Conservation (phyloP, 83 land plant genomes). For the Larix sibirica region DNA sequence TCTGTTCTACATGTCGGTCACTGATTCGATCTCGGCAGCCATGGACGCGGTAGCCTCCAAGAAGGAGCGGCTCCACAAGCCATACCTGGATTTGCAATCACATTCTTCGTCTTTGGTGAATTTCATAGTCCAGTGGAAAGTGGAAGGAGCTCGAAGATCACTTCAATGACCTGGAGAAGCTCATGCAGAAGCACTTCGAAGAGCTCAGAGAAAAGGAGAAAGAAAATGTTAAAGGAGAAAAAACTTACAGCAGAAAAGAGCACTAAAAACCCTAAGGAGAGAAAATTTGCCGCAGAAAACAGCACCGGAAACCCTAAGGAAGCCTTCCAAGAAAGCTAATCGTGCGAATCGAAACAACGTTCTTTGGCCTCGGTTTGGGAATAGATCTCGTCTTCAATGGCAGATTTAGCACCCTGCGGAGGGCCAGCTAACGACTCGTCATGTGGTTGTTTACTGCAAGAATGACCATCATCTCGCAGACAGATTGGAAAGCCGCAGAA, state of each 20-base stretch:
- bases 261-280: background rate
- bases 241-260: too few relatives aligned
- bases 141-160: constrained; percentile 38
- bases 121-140: constrained; percentile 29
- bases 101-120: constrained; percentile 32
- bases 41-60: constrained; percentile 27
- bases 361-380: too few relatives aligned
- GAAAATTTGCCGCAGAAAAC: constrained; percentile 8
- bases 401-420: constrained; percentile 33
- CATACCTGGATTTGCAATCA: constrained; percentile 30
- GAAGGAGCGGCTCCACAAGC: constrained; percentile 33
- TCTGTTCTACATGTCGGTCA: background rate
- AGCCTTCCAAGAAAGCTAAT: too few relatives aligned
- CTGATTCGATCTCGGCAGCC: constrained; percentile 24
- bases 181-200: constrained; percentile 19
- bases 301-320: too few relatives aligned
- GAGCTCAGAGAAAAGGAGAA: constrained; percentile 12
- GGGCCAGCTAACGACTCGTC: constrained; percentile 83
- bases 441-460: constrained; percentile 82
- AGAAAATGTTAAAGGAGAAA: background rate
- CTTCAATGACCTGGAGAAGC: constrained; percentile 27
- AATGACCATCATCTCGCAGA: constrained; percentile 72
- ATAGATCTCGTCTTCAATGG: too few relatives aligned
- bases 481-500: constrained; percentile 92
- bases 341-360: too few relatives aligned